phyloP scores from a whole-genome alignment of 257 asterid genomes.

The Avicennia marina region DNA sequence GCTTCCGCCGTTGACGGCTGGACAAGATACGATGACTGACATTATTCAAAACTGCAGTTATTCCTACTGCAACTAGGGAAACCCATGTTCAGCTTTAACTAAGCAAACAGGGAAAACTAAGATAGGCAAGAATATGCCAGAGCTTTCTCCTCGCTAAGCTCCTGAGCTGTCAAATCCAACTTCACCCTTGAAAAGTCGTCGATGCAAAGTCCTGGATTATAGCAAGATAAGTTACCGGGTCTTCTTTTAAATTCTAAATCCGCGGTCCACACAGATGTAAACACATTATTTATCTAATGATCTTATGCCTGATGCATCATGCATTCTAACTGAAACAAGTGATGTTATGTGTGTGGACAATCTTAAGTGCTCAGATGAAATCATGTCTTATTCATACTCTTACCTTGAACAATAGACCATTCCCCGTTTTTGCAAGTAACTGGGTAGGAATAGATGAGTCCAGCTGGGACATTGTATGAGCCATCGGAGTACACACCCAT shows the following conservation, averaged over 20 bases:
- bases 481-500: constrained; percentile 99
- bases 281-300: not conserved
- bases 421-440: constrained; percentile 92
- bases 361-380: not conserved
- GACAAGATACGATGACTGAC: constrained; percentile 18
- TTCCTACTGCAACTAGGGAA: no score
- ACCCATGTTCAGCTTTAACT: not conserved
- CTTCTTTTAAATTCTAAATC: not conserved
- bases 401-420: constrained; percentile 90
- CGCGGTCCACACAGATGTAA: not conserved
- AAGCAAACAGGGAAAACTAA: constrained; percentile 16
- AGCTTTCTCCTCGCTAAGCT: constrained; percentile 82
- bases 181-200: constrained; percentile 76
- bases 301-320: no score
- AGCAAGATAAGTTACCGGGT: not conserved
- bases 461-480: constrained; percentile 82
- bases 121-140: constrained; percentile 82
- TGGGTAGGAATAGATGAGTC: constrained; percentile 86
- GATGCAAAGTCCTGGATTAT: constrained; percentile 56
- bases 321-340: no score
- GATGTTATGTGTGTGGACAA: no score
- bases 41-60: constrained; percentile 35
- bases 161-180: constrained; percentile 71
- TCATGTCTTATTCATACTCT: constrained; percentile 10
- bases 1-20: constrained; percentile 16